Base-by-base conservation (phyloP, 2,329 filamentous ascomycete species). In the Cladosporium velox region DNA sequence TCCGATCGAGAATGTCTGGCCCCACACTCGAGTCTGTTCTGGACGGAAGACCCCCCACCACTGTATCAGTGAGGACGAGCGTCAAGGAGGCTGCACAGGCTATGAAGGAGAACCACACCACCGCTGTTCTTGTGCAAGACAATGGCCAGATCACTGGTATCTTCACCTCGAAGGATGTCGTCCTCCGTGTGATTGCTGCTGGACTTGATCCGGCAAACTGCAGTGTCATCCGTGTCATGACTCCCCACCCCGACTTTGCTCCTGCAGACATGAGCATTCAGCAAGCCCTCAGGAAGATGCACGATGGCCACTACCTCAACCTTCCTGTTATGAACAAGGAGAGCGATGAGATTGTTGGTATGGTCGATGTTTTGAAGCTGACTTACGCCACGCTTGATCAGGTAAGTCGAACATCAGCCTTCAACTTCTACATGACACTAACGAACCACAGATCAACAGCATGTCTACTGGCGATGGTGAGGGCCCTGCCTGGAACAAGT, bases 41-140 rank as follows among this genome's bases (percentile, higher is more conserved):
- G 69, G 96, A 93, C 74, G 95, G 95, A 67, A 85, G 93, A 72
- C 93, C 95, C 10, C 95, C 95, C 4, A 94, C 91, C 2, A 98
- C 95, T 1, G 95, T 99, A 68, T 97, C 91, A 68, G 95, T 99
- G 32, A 87, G 95, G 69, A 99, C 95, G 5, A 96, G 94, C 7
- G 95, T 99, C 72, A 96, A 92, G 83, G 95, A 99, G 76, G 95
- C 95, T 65, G 95, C 95, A 18, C 87, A 91, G 71, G 81, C 97
- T 78, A 99, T 99, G 95, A 98, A 96, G 83, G 95, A 99, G 79
- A 94, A 99, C 81, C 95, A 96, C 80, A 99, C 95, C 21, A 99
- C 95, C 18, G 95, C 95, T 55, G 90, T 99, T 51, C 83, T 99
- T 66, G 95, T 99, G 18, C 93, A 97, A 80, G 95, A 99, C 78